phyloP scores from a whole-genome alignment of 495 filamentous ascomycete genomes.

The Copromyces sp. region DNA sequence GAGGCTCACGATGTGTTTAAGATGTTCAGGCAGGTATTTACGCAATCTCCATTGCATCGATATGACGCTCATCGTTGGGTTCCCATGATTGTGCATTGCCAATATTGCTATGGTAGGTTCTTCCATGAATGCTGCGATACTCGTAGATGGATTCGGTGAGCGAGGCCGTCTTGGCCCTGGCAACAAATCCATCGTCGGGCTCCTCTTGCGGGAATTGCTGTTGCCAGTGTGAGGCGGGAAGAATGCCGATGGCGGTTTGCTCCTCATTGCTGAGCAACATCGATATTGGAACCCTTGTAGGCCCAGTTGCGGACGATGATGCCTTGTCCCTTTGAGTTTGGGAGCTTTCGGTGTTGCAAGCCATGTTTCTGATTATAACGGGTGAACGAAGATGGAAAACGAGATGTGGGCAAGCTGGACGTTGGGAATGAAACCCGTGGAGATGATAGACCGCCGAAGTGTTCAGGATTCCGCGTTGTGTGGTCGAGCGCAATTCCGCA shows the following conservation, averaged over 20 bases:
- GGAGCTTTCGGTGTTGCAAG: neutral
- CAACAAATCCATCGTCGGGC: neutral
- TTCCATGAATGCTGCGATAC: conserved; percentile 33
- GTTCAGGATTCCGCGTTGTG: neutral
- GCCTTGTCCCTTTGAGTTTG: neutral
- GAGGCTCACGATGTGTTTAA: conserved; percentile 6
- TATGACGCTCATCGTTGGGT: conserved; percentile 18
- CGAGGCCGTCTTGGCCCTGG: conserved; percentile 26
- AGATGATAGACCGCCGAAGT: neutral
- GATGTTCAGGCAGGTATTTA: conserved; percentile 18
- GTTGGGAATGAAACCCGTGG: neutral
- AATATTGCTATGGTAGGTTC: conserved; percentile 25
- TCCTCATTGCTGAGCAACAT: neutral
- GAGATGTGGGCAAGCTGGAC: neutral
- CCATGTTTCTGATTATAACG: neutral
- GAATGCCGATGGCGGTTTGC: neutral
- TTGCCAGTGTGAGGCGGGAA: conserved; percentile 1
- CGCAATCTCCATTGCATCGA: conserved; percentile 18
- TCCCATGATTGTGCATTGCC: conserved; percentile 6
- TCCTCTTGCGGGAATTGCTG: neutral
- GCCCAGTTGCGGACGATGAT: neutral
- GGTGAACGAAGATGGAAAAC: neutral
- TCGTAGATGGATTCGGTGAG: conserved; percentile 35
- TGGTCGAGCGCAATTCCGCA: neutral
- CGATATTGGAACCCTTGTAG: neutral